Conservation (phyloP, 2,329 filamentous ascomycete species). For the Metarhizium robertsii region DNA sequence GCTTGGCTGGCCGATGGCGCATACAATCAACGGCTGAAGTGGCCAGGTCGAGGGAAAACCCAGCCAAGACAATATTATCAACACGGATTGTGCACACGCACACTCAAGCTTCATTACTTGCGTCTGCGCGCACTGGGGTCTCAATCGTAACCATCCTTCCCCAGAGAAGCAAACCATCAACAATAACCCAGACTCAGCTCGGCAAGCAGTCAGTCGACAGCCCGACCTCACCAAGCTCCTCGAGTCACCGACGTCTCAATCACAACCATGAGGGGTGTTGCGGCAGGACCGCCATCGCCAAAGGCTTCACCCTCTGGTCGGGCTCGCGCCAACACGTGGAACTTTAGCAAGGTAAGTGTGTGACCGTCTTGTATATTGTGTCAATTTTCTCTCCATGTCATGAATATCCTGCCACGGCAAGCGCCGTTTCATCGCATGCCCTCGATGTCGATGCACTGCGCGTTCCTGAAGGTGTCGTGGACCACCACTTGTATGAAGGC, state of each 20-base stretch:
- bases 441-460: background rate
- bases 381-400: background rate
- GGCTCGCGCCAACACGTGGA: constrained; percentile 29
- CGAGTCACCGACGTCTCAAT: background rate
- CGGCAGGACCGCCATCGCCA: constrained; percentile 24
- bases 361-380: background rate
- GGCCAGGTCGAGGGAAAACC: no score
- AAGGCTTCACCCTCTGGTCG: constrained; percentile 16
- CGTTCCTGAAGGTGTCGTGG: background rate
- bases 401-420: background rate
- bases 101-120: no score
- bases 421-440: background rate
- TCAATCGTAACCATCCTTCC: no score
- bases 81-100: no score
- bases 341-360: constrained; percentile 28
- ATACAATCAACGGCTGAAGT: background rate
- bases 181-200: no score
- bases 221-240: background rate
- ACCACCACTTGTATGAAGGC: background rate
- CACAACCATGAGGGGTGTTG: constrained; percentile 17
- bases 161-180: background rate
- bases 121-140: no score
- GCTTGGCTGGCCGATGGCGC: background rate
- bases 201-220: background rate
- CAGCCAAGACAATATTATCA: no score